Conservation (phyloP, 176 grass and related monocot genomes). For the Paspalum notatum region DNA sequence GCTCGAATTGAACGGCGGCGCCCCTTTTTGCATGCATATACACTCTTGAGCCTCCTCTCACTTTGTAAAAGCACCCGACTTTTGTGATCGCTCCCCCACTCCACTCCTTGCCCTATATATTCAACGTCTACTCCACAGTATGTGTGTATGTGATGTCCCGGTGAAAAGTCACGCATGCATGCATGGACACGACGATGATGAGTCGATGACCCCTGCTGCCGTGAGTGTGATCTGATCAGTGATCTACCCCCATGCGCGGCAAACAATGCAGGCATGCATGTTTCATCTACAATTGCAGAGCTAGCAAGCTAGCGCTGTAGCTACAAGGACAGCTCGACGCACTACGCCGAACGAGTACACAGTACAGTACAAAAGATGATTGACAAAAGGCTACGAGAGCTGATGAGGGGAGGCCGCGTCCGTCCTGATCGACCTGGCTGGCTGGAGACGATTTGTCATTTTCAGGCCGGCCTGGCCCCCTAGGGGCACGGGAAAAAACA, state of each 20-base stretch:
- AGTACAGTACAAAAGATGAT: constrained; percentile 30
- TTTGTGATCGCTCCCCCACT: neutral
- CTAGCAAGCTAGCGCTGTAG: neutral
- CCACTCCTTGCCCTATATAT: neutral
- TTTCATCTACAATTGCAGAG: neutral
- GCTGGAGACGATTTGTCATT: constrained; percentile 33
- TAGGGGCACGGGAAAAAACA: constrained; percentile 14
- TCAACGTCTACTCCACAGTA: neutral
- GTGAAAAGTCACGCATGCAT: neutral
- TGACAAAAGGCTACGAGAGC: constrained; percentile 42
- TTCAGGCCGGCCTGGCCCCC: constrained; percentile 4
- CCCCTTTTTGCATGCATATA: neutral
- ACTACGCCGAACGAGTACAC: neutral
- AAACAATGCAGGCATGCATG: neutral
- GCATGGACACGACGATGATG: too few relatives aligned
- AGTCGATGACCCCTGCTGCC: neutral
- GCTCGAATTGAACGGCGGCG: too few relatives aligned
- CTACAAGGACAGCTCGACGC: neutral
- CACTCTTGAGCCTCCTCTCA: neutral
- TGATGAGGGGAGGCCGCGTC: neutral
- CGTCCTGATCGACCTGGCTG: neutral
- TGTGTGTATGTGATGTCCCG: neutral
- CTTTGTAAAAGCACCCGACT: constrained; percentile 14
- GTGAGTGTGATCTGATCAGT: too few relatives aligned
- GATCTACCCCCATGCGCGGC: neutral